These are phyloP conservation scores for Fusarium humuli DNA, from an alignment of 2,329 filamentous ascomycete species.

Conservation along the genomic window DNA sequence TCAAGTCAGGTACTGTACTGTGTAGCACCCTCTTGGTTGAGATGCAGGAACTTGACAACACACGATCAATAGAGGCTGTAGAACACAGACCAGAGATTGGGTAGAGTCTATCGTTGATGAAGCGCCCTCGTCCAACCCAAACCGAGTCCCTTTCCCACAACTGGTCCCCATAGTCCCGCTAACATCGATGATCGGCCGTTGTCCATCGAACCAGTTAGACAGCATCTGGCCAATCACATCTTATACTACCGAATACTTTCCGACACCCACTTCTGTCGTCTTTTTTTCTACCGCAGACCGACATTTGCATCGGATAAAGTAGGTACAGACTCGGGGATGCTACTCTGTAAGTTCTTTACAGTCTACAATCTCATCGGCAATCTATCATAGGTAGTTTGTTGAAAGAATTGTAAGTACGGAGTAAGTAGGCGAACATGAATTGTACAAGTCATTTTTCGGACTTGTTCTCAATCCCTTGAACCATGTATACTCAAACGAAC, in stretches of 20 bases:
- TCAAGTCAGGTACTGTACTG: conserved; percentile 5
- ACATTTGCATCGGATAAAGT: conserved; percentile 22
- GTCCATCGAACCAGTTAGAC: conserved; percentile 38
- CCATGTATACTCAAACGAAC: not conserved
- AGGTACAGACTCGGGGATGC: not conserved
- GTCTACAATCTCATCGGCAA: conserved; percentile 3
- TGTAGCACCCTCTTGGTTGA: conserved; percentile 14
- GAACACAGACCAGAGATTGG: conserved; percentile 31
- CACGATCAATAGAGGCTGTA: conserved; percentile 25
- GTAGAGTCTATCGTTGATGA: conserved; percentile 24
- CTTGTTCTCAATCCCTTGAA: conserved; percentile 9
- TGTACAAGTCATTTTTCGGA: conserved; percentile 18
- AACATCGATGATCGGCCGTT: conserved; percentile 42
- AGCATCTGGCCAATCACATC: conserved; percentile 36
- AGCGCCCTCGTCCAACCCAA: conserved; percentile 36
- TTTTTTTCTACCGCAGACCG: conserved; percentile 40
- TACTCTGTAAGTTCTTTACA: not conserved
- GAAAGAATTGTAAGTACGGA: not conserved
- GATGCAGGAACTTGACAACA: conserved; percentile 45
- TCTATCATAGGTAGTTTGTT: not conserved
- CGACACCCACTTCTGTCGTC: conserved; percentile 35
- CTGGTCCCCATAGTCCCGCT: conserved; percentile 44
- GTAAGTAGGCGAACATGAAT: not conserved
- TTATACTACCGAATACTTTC: conserved; percentile 25
- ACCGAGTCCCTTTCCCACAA: conserved; percentile 25